Conservation (phyloP, 129 eudicot species). For the Pulicaria dysenterica region DNA sequence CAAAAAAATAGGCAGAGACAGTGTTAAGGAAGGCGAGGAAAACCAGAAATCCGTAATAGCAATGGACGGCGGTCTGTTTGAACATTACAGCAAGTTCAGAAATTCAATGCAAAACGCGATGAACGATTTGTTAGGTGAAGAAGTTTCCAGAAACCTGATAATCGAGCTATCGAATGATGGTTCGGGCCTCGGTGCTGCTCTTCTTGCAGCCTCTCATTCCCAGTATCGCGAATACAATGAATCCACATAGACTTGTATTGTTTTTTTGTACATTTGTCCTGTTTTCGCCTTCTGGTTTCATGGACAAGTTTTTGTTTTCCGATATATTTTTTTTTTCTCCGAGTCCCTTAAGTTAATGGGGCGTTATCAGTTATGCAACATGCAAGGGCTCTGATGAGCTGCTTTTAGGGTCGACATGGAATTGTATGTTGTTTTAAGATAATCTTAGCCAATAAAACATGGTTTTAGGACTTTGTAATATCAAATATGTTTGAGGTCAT, state of each 20-base stretch:
- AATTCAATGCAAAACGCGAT: conserved; percentile 53
- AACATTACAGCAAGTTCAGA: conserved; percentile 83
- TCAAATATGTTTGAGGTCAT: background rate
- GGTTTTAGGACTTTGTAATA: conserved; percentile 5
- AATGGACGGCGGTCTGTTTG: conserved; percentile 86
- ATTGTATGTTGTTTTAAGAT: conserved; percentile 41
- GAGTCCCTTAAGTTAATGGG: conserved; percentile 36
- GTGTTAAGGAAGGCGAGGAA: conserved; percentile 45
- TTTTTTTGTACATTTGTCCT: conserved; percentile 26
- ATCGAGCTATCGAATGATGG: conserved; percentile 80
- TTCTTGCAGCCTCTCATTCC: conserved; percentile 95
- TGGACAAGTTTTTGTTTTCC: conserved; percentile 23
- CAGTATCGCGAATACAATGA: conserved; percentile 61
- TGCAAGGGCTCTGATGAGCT: conserved; percentile 25
- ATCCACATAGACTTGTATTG: conserved; percentile 31
- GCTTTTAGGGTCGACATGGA: conserved; percentile 16
- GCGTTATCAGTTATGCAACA: conserved; percentile 17
- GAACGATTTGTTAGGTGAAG: conserved; percentile 72
- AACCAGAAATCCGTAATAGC: conserved; percentile 70
- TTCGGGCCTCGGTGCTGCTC: conserved; percentile 95
- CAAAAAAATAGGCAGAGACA: conserved; percentile 72
- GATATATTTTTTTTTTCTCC: conserved; percentile 1
- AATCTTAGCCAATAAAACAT: conserved; percentile 31
- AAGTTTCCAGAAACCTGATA: conserved; percentile 38
- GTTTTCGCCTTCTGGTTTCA: conserved; percentile 3